phyloP scores from a whole-genome alignment of 73 alveolate genomes.

The Paramecium caudatum region DNA sequence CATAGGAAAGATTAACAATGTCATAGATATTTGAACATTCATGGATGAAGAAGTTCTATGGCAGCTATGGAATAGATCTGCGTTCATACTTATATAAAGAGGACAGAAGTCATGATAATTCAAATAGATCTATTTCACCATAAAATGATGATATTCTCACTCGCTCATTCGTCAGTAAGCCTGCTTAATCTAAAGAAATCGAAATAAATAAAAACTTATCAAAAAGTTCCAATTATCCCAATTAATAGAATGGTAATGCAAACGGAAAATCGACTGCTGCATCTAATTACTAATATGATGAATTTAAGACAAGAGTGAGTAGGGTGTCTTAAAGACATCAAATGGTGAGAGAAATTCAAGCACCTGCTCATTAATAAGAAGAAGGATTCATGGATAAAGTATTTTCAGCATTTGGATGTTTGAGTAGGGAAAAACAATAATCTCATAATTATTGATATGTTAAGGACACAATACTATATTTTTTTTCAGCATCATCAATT shows the following conservation, averaged over 20 bases:
- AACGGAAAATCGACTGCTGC: slow-evolving; percentile 44
- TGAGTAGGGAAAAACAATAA: slow-evolving; percentile 68
- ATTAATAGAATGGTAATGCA: background rate
- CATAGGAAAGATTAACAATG: slow-evolving; percentile 88
- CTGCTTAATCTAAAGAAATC: background rate
- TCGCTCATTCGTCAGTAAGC: background rate
- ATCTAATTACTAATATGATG: slow-evolving; percentile 29
- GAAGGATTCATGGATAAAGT: slow-evolving; percentile 72
- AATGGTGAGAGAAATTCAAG: slow-evolving; percentile 57
- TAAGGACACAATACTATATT: no score
- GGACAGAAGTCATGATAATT: slow-evolving; percentile 22
- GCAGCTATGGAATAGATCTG: slow-evolving; percentile 49
- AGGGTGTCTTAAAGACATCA: slow-evolving; percentile 63
- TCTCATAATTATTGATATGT: slow-evolving; percentile 56
- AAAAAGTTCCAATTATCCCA: background rate
- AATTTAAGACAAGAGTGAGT: slow-evolving; percentile 31
- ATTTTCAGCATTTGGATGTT: slow-evolving; percentile 72
- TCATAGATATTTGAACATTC: slow-evolving; percentile 90
- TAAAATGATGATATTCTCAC: slow-evolving; percentile 28
- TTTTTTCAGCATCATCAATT: no score
- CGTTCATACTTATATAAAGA: background rate
- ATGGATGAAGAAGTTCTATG: slow-evolving; percentile 87
- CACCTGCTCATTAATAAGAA: slow-evolving; percentile 42
- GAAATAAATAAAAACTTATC: background rate
- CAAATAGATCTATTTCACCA: slow-evolving; percentile 37